Evolutionary conservation across 345 rosid species (phyloP).

Genomic region (Populus deltoides): DNA sequence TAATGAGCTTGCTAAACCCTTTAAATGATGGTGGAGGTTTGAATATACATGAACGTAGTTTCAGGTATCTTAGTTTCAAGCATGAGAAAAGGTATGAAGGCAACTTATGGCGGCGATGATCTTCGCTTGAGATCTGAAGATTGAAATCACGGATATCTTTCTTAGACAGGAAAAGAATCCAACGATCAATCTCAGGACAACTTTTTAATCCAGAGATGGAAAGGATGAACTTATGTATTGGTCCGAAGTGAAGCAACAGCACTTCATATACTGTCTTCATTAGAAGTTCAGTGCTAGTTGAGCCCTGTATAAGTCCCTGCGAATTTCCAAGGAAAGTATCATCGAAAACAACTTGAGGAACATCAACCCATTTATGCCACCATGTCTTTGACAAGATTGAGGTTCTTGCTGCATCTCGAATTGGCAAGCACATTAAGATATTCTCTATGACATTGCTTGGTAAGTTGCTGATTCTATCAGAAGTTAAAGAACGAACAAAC

Average conservation of each 20-base stretch:
- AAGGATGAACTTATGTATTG: background rate
- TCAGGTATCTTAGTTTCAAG: background rate
- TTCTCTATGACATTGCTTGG: background rate
- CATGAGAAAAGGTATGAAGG: background rate
- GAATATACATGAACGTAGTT: background rate
- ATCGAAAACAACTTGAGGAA: constrained; percentile 12
- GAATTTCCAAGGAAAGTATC: background rate
- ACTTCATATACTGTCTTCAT: background rate
- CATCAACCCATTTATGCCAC: constrained; percentile 7
- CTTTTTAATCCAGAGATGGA: background rate
- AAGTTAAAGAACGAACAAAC: background rate
- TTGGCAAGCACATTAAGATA: background rate
- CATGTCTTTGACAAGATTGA: constrained; percentile 1
- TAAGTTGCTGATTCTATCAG: background rate
- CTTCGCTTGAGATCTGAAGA: background rate
- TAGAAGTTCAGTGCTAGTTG: background rate
- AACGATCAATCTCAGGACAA: constrained; percentile 8
- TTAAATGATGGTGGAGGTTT: background rate
- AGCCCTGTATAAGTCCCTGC: background rate
- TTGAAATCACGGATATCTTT: background rate
- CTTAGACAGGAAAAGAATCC: background rate
- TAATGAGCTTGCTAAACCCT: constrained; percentile 1
- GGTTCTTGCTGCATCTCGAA: constrained; percentile 10
- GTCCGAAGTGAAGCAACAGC: background rate
- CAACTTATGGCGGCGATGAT: background rate